Conservation (phyloP, 139 green algal genomes). For the Coelastrella sp. region DNA sequence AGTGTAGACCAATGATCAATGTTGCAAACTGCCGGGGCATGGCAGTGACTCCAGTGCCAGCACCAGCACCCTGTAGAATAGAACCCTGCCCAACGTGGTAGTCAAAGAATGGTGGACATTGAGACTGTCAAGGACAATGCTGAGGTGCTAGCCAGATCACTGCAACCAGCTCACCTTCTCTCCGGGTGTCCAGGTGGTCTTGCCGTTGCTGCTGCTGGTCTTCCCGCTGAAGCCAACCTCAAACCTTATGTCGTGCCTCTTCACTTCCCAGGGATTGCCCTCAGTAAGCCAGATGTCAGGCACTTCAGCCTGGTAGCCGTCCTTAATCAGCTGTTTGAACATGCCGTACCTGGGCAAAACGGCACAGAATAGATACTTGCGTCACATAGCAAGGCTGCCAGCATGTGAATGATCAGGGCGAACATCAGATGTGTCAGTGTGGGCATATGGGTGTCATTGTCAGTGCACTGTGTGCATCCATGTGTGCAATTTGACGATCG, state of each 20-base stretch:
- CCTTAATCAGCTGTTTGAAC: constrained; percentile 89
- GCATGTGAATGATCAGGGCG: background rate
- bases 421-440: background rate
- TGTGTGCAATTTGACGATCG: background rate
- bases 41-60: too few relatives aligned
- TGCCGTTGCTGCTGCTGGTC: constrained; percentile 55
- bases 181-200: constrained; percentile 57
- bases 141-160: too few relatives aligned
- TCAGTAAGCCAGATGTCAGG: constrained; percentile 97
- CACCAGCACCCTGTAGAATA: too few relatives aligned
- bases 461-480: background rate
- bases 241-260: constrained; percentile 58
- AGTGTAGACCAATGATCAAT: too few relatives aligned
- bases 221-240: constrained; percentile 66
- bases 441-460: background rate
- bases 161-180: constrained; percentile 57
- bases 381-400: background rate
- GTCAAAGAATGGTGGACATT: too few relatives aligned
- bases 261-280: constrained; percentile 90
- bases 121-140: too few relatives aligned
- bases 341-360: constrained; percentile 83
- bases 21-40: too few relatives aligned
- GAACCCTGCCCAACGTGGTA: too few relatives aligned
- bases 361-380: background rate
- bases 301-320: constrained; percentile 86